A percentile compares a stretch with the other conserved stretches of the same genome.
Evolutionary conservation across 805 yeast genomes (phyloP).

Genomic region (Lachancea thermotolerans): DNA sequence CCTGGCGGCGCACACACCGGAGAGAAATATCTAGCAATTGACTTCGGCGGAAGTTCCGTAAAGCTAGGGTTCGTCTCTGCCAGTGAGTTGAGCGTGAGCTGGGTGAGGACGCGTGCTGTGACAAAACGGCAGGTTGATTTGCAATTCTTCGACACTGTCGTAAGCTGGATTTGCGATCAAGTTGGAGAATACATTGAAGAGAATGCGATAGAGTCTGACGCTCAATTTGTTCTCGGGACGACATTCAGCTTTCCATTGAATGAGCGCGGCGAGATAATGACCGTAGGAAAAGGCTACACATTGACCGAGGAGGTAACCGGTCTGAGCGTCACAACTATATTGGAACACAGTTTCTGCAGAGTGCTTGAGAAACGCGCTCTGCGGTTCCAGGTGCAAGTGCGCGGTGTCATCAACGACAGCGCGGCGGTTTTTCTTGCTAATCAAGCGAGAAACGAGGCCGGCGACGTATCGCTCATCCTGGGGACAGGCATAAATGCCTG

Average conservation of each 20-base stretch:
- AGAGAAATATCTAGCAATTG: conserved; percentile 17
- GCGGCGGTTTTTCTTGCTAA: conserved; percentile 60
- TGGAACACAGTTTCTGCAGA: conserved; percentile 32
- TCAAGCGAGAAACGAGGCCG: conserved; percentile 25
- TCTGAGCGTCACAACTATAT: conserved; percentile 36
- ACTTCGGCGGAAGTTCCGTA: conserved; percentile 27
- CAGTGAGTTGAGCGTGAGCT: conserved; percentile 10
- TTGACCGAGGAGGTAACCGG: conserved; percentile 38
- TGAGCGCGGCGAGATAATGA: conserved; percentile 31
- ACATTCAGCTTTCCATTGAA: conserved; percentile 32
- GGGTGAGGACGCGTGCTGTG: conserved; percentile 12
- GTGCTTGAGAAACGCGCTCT: conserved; percentile 16
- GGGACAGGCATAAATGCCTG: conserved; percentile 64
- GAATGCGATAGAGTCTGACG: not conserved
- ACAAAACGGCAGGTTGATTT: conserved; percentile 12
- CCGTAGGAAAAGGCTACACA: conserved; percentile 57
- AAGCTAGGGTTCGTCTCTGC: conserved; percentile 19
- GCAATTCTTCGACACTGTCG: conserved; percentile 16
- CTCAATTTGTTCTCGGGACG: conserved; percentile 25
- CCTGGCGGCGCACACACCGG: not conserved
- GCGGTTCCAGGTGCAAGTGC: conserved; percentile 31
- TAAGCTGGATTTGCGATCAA: conserved; percentile 14
- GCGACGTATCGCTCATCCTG: conserved; percentile 48
- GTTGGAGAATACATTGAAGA: conserved; percentile 2
- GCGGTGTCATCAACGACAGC: conserved; percentile 53